A percentile compares a stretch with the other conserved stretches of the same genome.
phyloP scores from a whole-genome alignment of 345 rosid species.

The Zanthoxylum bungeanum region DNA sequence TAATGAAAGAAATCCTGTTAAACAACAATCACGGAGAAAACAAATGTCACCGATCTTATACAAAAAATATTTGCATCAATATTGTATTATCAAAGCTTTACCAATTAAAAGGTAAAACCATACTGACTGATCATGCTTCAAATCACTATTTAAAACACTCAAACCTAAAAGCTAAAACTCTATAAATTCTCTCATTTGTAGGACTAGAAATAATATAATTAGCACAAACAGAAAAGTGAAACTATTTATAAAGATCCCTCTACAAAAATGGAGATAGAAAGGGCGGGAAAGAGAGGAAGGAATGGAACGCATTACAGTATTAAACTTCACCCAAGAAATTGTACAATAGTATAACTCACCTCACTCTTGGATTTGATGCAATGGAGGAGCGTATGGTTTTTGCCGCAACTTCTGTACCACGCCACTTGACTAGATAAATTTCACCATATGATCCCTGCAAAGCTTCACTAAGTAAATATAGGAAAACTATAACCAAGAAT shows the following conservation, averaged over 20 bases:
- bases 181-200: not conserved
- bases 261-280: not conserved
- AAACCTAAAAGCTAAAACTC: not conserved
- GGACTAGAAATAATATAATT: not conserved
- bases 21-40: not conserved
- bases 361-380: slow-evolving; percentile 59
- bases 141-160: not conserved
- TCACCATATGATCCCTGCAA: slow-evolving; percentile 61
- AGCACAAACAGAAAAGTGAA: not conserved
- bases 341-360: slow-evolving; percentile 31
- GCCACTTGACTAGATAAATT: slow-evolving; percentile 62
- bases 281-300: not conserved
- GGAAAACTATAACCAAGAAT: not conserved
- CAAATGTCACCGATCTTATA: not conserved
- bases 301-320: not conserved
- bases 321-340: too few species aligned
- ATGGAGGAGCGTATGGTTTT: slow-evolving; percentile 66
- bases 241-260: not conserved
- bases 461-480: slow-evolving; percentile 2
- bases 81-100: not conserved
- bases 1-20: slow-evolving; percentile 44
- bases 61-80: not conserved
- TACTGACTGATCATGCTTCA: not conserved
- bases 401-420: slow-evolving; percentile 65
- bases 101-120: not conserved